These are phyloP conservation scores for Xylaria sp. DNA, from an alignment of 2,329 filamentous ascomycete genomes.

Conservation along the genomic window DNA sequence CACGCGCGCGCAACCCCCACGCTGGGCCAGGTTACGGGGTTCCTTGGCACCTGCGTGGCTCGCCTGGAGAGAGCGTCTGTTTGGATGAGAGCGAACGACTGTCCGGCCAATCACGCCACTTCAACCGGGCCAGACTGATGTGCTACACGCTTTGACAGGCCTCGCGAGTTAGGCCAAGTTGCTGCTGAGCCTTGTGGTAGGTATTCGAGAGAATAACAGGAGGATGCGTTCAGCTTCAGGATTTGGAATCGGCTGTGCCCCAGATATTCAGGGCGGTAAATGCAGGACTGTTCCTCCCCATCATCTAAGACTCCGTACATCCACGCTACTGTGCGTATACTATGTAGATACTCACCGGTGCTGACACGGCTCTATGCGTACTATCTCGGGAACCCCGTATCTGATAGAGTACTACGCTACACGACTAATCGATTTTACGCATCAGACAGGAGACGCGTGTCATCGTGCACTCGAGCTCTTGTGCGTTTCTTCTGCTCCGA, in stretches of 20 bases:
- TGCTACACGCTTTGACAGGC: conserved; percentile 2
- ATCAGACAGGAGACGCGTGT: conserved; percentile 33
- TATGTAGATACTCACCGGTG: background rate
- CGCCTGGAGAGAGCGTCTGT: conserved; percentile 17
- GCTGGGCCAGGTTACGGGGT: conserved; percentile 37
- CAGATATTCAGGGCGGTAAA: conserved; percentile 23
- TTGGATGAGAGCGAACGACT: conserved; percentile 17
- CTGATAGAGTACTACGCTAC: background rate
- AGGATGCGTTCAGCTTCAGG: conserved; percentile 22
- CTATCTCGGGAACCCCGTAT: conserved; percentile 9
- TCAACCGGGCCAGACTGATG: conserved; percentile 12
- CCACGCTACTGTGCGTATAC: conserved; percentile 21
- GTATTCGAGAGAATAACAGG: conserved; percentile 2
- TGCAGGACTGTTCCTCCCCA: conserved; percentile 24
- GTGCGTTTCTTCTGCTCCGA: conserved; percentile 21
- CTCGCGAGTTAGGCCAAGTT: conserved; percentile 4
- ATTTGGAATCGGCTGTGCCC: conserved; percentile 35
- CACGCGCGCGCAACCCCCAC: conserved; percentile 39
- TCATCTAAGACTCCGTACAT: conserved; percentile 15
- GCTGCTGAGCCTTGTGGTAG: conserved; percentile 17
- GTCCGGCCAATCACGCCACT: conserved; percentile 23
- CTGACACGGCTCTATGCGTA: conserved; percentile 12
- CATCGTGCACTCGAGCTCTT: conserved; percentile 27
- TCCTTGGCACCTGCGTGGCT: conserved; percentile 34
- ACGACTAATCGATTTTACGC: conserved; percentile 19